These are phyloP conservation scores for Lactifluus subvellereus DNA, from an alignment of 768 basidiomycete genomes.

Conservation along the genomic window DNA sequence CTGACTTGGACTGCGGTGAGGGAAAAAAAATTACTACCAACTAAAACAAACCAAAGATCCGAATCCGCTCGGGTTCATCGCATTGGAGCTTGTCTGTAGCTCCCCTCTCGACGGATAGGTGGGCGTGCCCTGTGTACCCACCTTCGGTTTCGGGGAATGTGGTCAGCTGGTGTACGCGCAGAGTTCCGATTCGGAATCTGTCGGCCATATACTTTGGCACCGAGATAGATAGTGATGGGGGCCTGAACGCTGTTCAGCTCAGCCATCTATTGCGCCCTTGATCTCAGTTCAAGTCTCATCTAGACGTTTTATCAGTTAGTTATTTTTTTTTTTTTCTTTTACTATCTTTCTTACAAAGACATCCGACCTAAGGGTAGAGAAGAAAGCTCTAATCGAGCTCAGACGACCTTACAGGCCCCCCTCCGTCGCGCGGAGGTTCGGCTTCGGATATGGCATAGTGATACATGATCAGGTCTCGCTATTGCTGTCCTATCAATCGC, in stretches of 20 bases:
- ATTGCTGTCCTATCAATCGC: background rate
- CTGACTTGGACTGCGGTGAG: constrained; percentile 2
- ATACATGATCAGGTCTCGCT: background rate
- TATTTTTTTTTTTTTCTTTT: background rate
- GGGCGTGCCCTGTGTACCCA: background rate
- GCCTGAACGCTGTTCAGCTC: background rate
- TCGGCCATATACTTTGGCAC: background rate
- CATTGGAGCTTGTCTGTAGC: background rate
- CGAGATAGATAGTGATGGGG: too few species aligned
- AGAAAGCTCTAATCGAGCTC: background rate
- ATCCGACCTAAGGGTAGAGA: background rate
- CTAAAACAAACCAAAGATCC: background rate
- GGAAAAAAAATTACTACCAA: background rate
- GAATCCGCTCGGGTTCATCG: background rate
- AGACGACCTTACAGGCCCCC: background rate
- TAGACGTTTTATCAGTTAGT: background rate
- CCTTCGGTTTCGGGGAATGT: background rate
- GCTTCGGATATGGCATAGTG: background rate
- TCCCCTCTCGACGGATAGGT: too few species aligned
- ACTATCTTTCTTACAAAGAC: background rate
- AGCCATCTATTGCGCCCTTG: background rate
- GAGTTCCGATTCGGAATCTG: background rate
- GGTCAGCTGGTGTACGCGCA: background rate
- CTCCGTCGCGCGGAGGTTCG: constrained; percentile 2
- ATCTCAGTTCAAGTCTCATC: background rate